These are phyloP conservation scores for Piloderma croceum DNA, from an alignment of 768 basidiomycete species.

Conservation along the genomic window DNA sequence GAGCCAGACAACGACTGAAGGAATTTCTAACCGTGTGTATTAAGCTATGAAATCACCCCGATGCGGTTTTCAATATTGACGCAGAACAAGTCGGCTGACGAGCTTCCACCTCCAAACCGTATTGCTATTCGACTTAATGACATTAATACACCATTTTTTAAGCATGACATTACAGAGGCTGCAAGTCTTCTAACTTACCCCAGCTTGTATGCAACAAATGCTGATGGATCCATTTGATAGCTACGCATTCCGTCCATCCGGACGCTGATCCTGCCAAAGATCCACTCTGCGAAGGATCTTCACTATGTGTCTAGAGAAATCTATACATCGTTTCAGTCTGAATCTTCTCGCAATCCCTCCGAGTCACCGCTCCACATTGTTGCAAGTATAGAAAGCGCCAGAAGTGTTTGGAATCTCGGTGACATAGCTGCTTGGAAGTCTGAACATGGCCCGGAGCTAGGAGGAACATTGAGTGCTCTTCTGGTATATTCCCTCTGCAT, in stretches of 20 bases:
- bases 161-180: constrained; percentile 55
- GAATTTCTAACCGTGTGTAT: constrained; percentile 50
- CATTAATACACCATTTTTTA: constrained; percentile 59
- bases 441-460: constrained; percentile 34
- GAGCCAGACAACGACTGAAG: constrained; percentile 50
- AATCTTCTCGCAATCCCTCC: constrained; percentile 19
- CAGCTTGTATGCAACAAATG: not conserved
- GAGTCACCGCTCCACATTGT: constrained; percentile 49
- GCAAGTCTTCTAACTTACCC: constrained; percentile 30
- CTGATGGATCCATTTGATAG: constrained; percentile 25
- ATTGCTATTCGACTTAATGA: constrained; percentile 71
- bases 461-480: constrained; percentile 56
- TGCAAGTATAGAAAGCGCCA: constrained; percentile 83
- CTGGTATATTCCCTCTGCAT: constrained; percentile 36
- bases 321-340: constrained; percentile 26
- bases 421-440: constrained; percentile 69
- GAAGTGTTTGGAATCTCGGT: constrained; percentile 57
- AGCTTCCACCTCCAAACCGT: constrained; percentile 40
- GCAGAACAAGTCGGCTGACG: constrained; percentile 17
- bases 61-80: constrained; percentile 2
- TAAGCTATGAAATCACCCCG: not conserved
- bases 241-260: constrained; percentile 42
- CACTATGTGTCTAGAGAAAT: constrained; percentile 51
- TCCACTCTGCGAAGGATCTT: constrained; percentile 65
- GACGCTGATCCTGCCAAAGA: constrained; percentile 81